Evolutionary conservation across 2,329 filamentous ascomycete genomes (phyloP), one percentile per base, ranked within the genome.

Genomic region (Colletotrichum australisinense): DNA sequence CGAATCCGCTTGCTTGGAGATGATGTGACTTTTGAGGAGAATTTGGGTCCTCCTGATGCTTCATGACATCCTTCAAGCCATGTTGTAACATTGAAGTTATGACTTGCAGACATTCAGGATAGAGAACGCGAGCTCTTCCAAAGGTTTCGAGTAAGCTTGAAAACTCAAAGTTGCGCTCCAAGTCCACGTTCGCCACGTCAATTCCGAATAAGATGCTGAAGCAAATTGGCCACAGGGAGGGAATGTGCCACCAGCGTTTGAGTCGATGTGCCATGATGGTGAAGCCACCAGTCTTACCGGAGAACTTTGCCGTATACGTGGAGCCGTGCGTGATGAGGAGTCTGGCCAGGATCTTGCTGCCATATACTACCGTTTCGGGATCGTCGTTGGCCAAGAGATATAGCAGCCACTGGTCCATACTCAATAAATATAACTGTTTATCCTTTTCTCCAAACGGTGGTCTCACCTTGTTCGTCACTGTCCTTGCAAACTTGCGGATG

Each of bases 311-410:
- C 24, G 94, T 94, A 81, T 98, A 98, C 46, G 88, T 88, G 5
- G 92, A 85, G 4, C 96, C 96, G 78, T 98, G 95, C 0, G 92
- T 88, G n/a, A 96, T 91, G 6, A 99, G 86, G 4, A 98, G 88
- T 49, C 95, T 91, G 28, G 95, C 93, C 28, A 99, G 85, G 65
- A 99, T 96, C 78, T 93, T 95, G 76, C 92, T 90, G 16, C 94
- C 94, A 64, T 95, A 89, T 16, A 95, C 88, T 12, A 98, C 93
- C 26, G 97, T 92, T 76, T 95, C 93, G 6, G 94, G 88, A 72
- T 98, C 94, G 74, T 94, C 91, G 80, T 98, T 95, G 8, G 94
- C 94, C 63, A 98, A 88, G 16, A 99, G 89, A 81, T 98, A 97
- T 16, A 99, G 85, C 16, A 98, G 89, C 95, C 95, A 98, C 93